Evolutionary conservation across 1,284 basidiomycete genomes (phyloP).

Genomic region (Schizopora paradoxa): DNA sequence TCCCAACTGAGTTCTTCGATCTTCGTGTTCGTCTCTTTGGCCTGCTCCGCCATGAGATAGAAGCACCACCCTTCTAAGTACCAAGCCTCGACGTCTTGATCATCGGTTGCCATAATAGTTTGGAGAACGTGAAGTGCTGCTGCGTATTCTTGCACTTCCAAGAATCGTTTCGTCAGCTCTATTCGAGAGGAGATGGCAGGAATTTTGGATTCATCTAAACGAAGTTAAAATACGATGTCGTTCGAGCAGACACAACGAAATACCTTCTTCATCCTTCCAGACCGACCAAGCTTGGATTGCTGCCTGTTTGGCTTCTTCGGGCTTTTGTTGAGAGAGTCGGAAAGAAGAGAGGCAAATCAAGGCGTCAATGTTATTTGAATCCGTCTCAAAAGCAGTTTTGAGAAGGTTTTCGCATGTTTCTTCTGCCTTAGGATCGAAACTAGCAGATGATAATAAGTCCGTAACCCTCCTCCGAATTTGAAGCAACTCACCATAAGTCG

Average conservation of each 20-base stretch:
- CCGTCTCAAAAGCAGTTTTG: slow-evolving; percentile 64
- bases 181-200: slow-evolving; percentile 75
- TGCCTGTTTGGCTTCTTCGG: slow-evolving; percentile 73
- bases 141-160: slow-evolving; percentile 72
- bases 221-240: slow-evolving; percentile 2
- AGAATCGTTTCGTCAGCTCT: slow-evolving; percentile 74
- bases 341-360: slow-evolving; percentile 83
- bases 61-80: slow-evolving; percentile 96
- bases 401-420: slow-evolving; percentile 79
- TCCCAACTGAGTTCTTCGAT: slow-evolving; percentile 63
- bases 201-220: slow-evolving; percentile 59
- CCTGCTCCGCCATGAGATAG: slow-evolving; percentile 71
- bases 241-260: slow-evolving; percentile 1
- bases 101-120: slow-evolving; percentile 77
- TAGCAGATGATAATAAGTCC: slow-evolving; percentile 27
- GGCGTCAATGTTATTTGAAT: slow-evolving; percentile 76
- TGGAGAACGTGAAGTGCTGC: slow-evolving; percentile 75
- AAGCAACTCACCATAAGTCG: slow-evolving; percentile 75
- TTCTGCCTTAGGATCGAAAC: slow-evolving; percentile 77
- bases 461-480: background rate
- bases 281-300: slow-evolving; percentile 66
- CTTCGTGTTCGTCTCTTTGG: slow-evolving; percentile 51
- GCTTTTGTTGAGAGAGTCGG: slow-evolving; percentile 80
- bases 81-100: slow-evolving; percentile 88
- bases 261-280: slow-evolving; percentile 75